These are phyloP conservation scores for Musa schizocarpa DNA, from an alignment of 176 grass and related monocot species.

Conservation along the genomic window DNA sequence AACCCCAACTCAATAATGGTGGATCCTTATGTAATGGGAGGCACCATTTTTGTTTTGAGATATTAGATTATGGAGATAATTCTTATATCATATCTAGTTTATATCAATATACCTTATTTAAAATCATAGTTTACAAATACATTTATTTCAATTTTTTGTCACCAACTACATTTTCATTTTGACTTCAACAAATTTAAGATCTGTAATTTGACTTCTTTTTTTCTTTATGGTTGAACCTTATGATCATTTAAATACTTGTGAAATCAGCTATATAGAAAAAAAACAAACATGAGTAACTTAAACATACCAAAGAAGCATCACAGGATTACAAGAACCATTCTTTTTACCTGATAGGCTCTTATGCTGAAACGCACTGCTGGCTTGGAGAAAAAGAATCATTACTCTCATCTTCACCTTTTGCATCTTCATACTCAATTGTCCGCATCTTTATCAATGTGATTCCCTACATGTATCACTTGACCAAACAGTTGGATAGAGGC, in stretches of 20 bases:
- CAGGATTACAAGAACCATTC: not conserved
- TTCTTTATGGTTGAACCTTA: too few relatives aligned
- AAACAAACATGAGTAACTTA: not conserved
- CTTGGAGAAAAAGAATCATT: not conserved
- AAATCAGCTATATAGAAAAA: not conserved
- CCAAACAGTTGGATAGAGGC: constrained; percentile 7
- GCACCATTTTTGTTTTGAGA: too few relatives aligned
- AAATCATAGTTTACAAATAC: too few relatives aligned
- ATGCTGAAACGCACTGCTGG: not conserved
- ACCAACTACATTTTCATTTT: not conserved
- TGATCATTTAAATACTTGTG: not conserved
- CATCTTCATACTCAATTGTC: not conserved
- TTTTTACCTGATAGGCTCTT: not conserved
- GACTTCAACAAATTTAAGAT: too few relatives aligned
- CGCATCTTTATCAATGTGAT: not conserved
- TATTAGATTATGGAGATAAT: too few relatives aligned
- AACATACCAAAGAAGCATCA: not conserved
- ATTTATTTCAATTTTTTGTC: too few relatives aligned
- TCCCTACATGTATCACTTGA: not conserved
- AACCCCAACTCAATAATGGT: too few relatives aligned
- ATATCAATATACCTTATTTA: too few relatives aligned
- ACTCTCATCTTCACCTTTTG: too few relatives aligned
- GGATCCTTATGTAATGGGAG: too few relatives aligned
- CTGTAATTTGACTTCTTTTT: too few relatives aligned
- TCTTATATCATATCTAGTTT: too few relatives aligned